These are phyloP conservation scores for Mycena galopus DNA, from an alignment of 768 basidiomycete species.

Conservation along the genomic window DNA sequence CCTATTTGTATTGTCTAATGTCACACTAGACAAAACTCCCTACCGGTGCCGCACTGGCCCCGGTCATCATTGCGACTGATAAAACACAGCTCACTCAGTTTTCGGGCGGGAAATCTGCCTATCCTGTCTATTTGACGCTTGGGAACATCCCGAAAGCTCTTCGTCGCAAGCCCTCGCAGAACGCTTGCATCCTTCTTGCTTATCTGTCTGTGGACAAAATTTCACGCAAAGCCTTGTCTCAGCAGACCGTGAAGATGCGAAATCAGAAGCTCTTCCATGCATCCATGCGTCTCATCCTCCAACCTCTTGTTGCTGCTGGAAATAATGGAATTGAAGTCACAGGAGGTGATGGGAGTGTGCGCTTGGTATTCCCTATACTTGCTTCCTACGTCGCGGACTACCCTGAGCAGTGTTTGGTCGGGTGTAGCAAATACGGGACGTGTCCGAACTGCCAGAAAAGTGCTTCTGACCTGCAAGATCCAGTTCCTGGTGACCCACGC, in stretches of 20 bases:
- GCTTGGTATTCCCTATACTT: constrained; percentile 27
- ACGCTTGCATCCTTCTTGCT: neutral
- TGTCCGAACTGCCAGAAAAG: constrained; percentile 42
- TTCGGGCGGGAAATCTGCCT: neutral
- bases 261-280: constrained; percentile 44
- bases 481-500: neutral
- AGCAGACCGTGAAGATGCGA: constrained; percentile 11
- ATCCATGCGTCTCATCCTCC: constrained; percentile 48
- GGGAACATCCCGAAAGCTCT: neutral
- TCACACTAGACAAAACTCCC: no score
- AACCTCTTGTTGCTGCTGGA: constrained; percentile 44
- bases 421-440: constrained; percentile 34
- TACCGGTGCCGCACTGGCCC: neutral
- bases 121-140: neutral
- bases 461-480: constrained; percentile 27
- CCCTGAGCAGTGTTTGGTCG: constrained; percentile 56
- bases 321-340: constrained; percentile 48
- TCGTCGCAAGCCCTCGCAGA: neutral
- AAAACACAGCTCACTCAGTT: constrained; percentile 35
- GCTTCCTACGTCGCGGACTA: constrained; percentile 41
- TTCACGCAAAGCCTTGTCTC: constrained; percentile 23
- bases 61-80: constrained; percentile 49
- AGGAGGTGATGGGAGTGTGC: constrained; percentile 45
- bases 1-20: no score
- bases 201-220: neutral